Base-by-base conservation (phyloP, 768 basidiomycete species). In the Amanita brunnescens region DNA sequence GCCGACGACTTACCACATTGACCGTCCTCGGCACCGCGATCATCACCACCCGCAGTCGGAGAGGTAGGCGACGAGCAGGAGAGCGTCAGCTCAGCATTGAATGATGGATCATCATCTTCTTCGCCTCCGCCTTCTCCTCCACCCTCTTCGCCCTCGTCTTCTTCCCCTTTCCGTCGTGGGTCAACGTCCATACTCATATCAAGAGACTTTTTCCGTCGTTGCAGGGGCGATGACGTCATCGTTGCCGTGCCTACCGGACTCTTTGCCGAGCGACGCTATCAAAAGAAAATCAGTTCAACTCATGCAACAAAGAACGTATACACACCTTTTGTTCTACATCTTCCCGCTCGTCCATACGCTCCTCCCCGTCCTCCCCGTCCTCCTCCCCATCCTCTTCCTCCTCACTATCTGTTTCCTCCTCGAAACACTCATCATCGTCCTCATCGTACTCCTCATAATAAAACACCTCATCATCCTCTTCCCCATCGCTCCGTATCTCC, bases 61-160 rank as follows among this genome's bases (percentile, higher is more conserved):
- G 50, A 50, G 0, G 58, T 53, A 18, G 59, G 56, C 0, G 55
- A 57, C 2, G 59, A 63, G 24, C 62, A 64, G 5, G 66, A 67
- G 29, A 40, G 33, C n/a, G 50, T 51, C n/a, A 71, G 57, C 55
- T 68, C 69, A 1, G 66, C 61, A 20, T 70, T 69, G 52, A 69
- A 71, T 13, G 65, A 64, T 6, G 70, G 70, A 40, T 71, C 70
- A 40, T 71, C 70, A 5, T 50, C 49, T 41, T 50, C 49, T 14
- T 48, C 47, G 6, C 5, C 33, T 2, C 18, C 18, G 10, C 14
- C 33, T 44, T 24, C 42, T 29, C 10, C 29, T 29, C n/a, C 37
- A n/a, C 6, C n/a, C n/a, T 38, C 18, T 38, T 38, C n/a, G 37
- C n/a, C 37, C 37, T 38, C 18, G 2, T 16, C n/a, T 38, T 18